Conservation (phyloP, 2,329 filamentous ascomycete genomes). For the Ceratocystiopsis sp. region DNA sequence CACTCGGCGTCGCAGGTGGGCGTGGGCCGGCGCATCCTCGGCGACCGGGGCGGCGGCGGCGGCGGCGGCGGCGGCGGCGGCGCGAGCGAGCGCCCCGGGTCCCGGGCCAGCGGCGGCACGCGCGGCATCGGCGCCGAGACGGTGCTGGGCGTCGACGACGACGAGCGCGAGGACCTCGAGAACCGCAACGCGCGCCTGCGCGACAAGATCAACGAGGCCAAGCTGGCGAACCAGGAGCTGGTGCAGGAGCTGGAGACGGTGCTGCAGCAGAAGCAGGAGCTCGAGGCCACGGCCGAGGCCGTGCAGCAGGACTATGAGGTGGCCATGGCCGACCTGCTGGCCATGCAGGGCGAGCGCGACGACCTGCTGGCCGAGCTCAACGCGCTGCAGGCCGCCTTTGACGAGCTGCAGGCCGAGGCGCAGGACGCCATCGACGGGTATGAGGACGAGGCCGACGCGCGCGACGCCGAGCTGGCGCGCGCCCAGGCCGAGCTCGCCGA, state of each 20-base stretch:
- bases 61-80: constrained; percentile 14
- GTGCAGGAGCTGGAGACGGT: constrained; percentile 64
- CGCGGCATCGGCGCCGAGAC: constrained; percentile 29
- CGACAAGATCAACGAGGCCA: constrained; percentile 72
- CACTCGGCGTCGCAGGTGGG: constrained; percentile 78
- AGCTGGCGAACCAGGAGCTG: constrained; percentile 78
- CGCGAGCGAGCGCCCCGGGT: constrained; percentile 30
- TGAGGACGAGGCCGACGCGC: constrained; percentile 56
- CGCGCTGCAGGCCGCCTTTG: constrained; percentile 40
- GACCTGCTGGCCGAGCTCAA: constrained; percentile 34
- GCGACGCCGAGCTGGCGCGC: constrained; percentile 51
- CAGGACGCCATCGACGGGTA: constrained; percentile 50
- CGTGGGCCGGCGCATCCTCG: constrained; percentile 37
- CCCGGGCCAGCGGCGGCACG: constrained; percentile 47
- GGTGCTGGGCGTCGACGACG: constrained; percentile 39
- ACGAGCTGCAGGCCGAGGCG: constrained; percentile 42
- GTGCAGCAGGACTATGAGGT: constrained; percentile 61
- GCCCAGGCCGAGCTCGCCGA: constrained; percentile 57
- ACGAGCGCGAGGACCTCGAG: constrained; percentile 74
- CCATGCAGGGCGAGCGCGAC: constrained; percentile 68
- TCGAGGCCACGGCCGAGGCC: constrained; percentile 38
- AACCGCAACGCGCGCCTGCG: constrained; percentile 66
- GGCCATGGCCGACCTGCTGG: constrained; percentile 62
- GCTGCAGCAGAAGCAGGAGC: constrained; percentile 42
- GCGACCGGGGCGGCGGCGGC: constrained; percentile 47